Conservation (phyloP, 371 early-diverging fungal species). For the Rhizopus sp. region DNA sequence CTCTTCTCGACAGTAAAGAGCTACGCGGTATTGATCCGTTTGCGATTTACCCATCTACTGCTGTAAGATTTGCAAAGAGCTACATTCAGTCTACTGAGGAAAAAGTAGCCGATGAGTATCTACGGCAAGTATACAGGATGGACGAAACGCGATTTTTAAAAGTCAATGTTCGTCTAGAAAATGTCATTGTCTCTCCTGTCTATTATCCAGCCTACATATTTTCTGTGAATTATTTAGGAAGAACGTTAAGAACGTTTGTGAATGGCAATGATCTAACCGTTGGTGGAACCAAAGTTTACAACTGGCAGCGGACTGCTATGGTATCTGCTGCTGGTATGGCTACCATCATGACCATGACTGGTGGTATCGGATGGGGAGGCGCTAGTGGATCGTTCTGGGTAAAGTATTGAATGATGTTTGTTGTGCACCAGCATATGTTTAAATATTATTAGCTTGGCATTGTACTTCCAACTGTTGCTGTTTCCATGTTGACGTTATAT, state of each 20-base stretch:
- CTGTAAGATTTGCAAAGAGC: conserved; percentile 49
- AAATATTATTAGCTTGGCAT: conserved; percentile 49
- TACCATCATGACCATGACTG: conserved; percentile 34
- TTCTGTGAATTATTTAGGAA: conserved; percentile 50
- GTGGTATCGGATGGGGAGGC: conserved; percentile 49
- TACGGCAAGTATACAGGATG: conserved; percentile 47
- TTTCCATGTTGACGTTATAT: conserved; percentile 55
- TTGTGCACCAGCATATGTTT: background rate
- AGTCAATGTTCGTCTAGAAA: conserved; percentile 44
- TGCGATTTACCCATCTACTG: conserved; percentile 55
- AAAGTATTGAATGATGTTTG: conserved; percentile 3
- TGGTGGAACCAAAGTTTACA: conserved; percentile 59
- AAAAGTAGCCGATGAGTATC: conserved; percentile 44
- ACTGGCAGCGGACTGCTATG: conserved; percentile 55
- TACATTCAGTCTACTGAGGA: conserved; percentile 55
- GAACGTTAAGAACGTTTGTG: conserved; percentile 59
- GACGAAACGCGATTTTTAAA: conserved; percentile 57
- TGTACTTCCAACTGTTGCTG: conserved; percentile 52
- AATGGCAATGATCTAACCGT: conserved; percentile 53
- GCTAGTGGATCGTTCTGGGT: conserved; percentile 53
- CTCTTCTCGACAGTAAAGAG: conserved; percentile 35
- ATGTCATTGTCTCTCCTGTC: conserved; percentile 54
- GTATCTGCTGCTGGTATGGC: conserved; percentile 53
- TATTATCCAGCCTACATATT: conserved; percentile 62
- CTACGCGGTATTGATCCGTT: conserved; percentile 53